Evolutionary conservation across 1,284 basidiomycete species (phyloP).

Genomic region (Mycosarcoma maydis): DNA sequence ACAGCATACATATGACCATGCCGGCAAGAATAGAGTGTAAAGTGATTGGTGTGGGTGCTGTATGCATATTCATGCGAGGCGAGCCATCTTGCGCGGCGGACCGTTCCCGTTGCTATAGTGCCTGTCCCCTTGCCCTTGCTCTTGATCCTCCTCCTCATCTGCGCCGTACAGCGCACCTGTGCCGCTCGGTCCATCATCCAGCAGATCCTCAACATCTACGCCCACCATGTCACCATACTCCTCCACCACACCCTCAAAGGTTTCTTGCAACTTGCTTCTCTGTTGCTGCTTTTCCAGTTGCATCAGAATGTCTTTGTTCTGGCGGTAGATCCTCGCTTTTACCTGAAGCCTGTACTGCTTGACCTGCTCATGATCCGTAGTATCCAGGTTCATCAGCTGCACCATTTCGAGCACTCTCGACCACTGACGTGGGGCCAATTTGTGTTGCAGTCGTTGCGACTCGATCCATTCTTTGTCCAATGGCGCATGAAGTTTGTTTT

Average conservation of each 20-base stretch:
- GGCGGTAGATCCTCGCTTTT: conserved; percentile 87
- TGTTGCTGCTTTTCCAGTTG: conserved; percentile 86
- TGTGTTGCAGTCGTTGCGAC: conserved; percentile 80
- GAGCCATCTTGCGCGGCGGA: conserved; percentile 38
- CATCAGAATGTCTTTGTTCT: conserved; percentile 89
- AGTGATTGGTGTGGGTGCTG: no score
- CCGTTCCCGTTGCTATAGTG: conserved; percentile 28
- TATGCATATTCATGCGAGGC: conserved; percentile 36
- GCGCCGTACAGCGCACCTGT: background rate
- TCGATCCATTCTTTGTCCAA: conserved; percentile 82
- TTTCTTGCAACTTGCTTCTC: conserved; percentile 88
- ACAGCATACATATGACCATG: no score
- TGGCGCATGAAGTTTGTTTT: conserved; percentile 77
- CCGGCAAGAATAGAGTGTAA: no score
- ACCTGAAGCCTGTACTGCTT: conserved; percentile 76
- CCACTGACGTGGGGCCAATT: conserved; percentile 95
- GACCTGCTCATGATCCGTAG: conserved; percentile 72
- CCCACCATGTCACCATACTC: conserved; percentile 84
- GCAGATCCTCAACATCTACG: conserved; percentile 54
- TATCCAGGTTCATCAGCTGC: conserved; percentile 78
- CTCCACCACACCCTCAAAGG: conserved; percentile 84
- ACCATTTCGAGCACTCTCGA: conserved; percentile 91
- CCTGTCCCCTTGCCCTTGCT: conserved; percentile 27
- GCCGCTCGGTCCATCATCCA: conserved; percentile 27
- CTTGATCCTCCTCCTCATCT: conserved; percentile 21